Conservation (phyloP, 208 protist species). For the Acanthamoeba sp. region DNA sequence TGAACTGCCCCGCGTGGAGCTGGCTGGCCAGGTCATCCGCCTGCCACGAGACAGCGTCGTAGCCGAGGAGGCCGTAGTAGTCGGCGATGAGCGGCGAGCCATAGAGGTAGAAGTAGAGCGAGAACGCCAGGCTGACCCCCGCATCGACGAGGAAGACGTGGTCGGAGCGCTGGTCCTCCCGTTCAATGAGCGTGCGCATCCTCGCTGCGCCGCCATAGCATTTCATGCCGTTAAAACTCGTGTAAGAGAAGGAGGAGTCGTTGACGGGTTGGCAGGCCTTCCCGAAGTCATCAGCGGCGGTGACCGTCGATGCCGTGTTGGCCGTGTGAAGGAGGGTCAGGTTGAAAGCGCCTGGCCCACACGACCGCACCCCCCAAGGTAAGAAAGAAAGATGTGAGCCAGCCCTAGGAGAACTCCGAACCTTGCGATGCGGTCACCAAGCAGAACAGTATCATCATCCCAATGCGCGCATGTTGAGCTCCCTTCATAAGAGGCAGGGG, state of each 20-base stretch:
- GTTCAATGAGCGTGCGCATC: constrained; percentile 40
- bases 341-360: not conserved
- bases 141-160: constrained; percentile 38
- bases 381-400: too few species aligned
- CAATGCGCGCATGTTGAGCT: too few species aligned
- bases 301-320: constrained; percentile 3
- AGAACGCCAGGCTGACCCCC: not conserved
- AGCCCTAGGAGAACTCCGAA: too few species aligned
- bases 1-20: not conserved
- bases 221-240: not conserved
- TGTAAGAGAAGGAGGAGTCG: not conserved
- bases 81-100: constrained; percentile 8
- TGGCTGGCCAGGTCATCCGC: not conserved
- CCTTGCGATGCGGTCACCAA: too few species aligned
- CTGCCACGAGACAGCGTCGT: constrained; percentile 20
- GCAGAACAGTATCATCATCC: too few species aligned
- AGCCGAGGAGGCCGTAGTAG: constrained; percentile 29
- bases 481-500: too few species aligned
- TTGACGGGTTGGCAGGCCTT: not conserved
- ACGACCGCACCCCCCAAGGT: too few species aligned
- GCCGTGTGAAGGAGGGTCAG: constrained; percentile 57
- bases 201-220: constrained; percentile 39
- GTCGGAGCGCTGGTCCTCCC: not conserved
- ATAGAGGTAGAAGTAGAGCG: constrained; percentile 41
- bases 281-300: not conserved